Conservation (phyloP, 129 eudicot species). For the Solidago caesia region DNA sequence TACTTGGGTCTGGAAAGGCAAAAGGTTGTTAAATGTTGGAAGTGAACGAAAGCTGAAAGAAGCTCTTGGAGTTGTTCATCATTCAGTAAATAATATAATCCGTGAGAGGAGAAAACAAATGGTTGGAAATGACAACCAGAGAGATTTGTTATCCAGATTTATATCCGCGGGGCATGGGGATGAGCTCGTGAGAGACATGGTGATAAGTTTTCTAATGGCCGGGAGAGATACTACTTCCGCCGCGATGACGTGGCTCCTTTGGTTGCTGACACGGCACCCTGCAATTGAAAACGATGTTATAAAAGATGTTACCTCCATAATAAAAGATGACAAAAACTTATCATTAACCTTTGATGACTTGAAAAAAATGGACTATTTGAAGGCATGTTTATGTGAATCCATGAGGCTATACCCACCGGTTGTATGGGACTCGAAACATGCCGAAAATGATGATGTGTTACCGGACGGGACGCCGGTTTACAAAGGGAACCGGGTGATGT, state of each 20-base stretch:
- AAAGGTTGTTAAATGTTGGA: conserved; percentile 52
- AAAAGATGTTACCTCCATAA: conserved; percentile 9
- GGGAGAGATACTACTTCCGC: conserved; percentile 73
- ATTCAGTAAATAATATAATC: conserved; percentile 41
- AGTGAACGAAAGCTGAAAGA: conserved; percentile 49
- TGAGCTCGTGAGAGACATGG: conserved; percentile 59
- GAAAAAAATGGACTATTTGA: conserved; percentile 48
- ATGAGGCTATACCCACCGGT: conserved; percentile 94
- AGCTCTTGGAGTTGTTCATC: conserved; percentile 46
- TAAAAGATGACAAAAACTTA: neutral
- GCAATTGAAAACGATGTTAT: conserved; percentile 14
- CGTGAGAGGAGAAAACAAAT: conserved; percentile 24
- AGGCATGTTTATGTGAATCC: conserved; percentile 81
- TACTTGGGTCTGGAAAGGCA: conserved; percentile 57
- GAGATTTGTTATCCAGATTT: conserved; percentile 51
- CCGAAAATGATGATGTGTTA: conserved; percentile 49
- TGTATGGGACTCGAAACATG: conserved; percentile 91
- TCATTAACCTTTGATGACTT: conserved; percentile 34
- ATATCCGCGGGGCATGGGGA: conserved; percentile 40
- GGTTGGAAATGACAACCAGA: neutral
- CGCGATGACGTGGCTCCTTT: conserved; percentile 69
- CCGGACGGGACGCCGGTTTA: conserved; percentile 75
- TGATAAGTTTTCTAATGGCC: conserved; percentile 59
- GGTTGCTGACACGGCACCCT: conserved; percentile 41
- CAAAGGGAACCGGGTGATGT: conserved; percentile 73